These are phyloP conservation scores for Rhynchospora breviuscula DNA, from an alignment of 176 grass and related monocot species.

Conservation along the genomic window DNA sequence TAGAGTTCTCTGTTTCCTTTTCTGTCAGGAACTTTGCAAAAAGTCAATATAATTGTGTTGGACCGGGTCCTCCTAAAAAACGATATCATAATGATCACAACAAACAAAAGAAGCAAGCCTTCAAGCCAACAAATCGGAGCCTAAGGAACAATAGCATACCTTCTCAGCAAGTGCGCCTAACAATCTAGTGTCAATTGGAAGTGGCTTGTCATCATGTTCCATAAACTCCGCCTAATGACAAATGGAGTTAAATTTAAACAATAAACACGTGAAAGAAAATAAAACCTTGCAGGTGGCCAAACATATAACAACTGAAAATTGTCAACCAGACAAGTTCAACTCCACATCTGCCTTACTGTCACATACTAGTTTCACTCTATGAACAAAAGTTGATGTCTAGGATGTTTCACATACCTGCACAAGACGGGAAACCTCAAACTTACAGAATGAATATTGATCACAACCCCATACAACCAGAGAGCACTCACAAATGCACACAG, in stretches of 20 bases:
- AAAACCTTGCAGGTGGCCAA: not conserved
- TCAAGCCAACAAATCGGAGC: slow-evolving; percentile 22
- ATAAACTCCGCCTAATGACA: slow-evolving; percentile 89
- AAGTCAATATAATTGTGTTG: not conserved
- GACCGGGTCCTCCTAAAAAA: not conserved
- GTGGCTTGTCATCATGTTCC: slow-evolving; percentile 98
- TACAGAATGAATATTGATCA: not conserved
- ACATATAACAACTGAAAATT: not conserved
- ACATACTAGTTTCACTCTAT: not conserved
- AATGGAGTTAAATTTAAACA: slow-evolving; percentile 18
- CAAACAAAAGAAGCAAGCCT: slow-evolving; percentile 8
- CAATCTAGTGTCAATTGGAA: slow-evolving; percentile 96
- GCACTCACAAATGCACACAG: not conserved
- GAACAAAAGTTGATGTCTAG: not conserved
- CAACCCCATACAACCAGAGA: not conserved
- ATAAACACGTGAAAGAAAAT: not conserved
- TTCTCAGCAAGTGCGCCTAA: slow-evolving; percentile 99
- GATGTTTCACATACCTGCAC: not conserved
- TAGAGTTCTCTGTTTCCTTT: not conserved
- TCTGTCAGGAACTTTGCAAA: not conserved
- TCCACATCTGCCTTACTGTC: not conserved
- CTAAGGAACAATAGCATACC: slow-evolving; percentile 31
- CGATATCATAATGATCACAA: not conserved
- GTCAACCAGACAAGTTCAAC: not conserved
- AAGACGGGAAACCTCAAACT: not conserved